Conservation (phyloP, 495 filamentous ascomycete genomes). For the Gamarada debralockiae region DNA sequence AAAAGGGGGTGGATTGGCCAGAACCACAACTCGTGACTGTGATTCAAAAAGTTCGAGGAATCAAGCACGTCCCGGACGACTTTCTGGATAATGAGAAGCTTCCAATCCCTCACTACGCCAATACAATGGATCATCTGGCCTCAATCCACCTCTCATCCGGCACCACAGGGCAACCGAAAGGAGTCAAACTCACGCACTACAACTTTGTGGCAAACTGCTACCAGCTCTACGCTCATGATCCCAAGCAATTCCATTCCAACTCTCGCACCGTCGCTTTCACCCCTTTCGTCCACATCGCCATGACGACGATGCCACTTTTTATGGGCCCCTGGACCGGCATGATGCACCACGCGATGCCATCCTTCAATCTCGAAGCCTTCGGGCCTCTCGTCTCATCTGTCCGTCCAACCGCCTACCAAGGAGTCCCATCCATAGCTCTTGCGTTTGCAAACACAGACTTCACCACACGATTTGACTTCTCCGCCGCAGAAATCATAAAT, state of each 20-base stretch:
- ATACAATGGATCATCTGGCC: conserved; percentile 52
- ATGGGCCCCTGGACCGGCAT: too few relatives aligned
- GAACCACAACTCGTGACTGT: too few relatives aligned
- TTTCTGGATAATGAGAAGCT: conserved; percentile 34
- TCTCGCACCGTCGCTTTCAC: conserved; percentile 32
- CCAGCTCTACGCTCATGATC: conserved; percentile 32
- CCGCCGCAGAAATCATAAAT: too few relatives aligned
- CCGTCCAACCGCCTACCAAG: too few relatives aligned
- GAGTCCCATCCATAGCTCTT: too few relatives aligned
- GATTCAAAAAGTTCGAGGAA: too few relatives aligned
- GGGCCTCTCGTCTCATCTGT: conserved; percentile 71
- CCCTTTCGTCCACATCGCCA: too few relatives aligned
- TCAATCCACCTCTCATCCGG: conserved; percentile 83
- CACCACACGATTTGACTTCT: too few relatives aligned
- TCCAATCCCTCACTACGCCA: conserved; percentile 32
- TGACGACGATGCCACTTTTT: conserved; percentile 31
- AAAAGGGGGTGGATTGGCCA: too few relatives aligned
- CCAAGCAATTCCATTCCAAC: conserved; percentile 24
- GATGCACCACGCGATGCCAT: conserved; percentile 71
- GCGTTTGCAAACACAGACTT: too few relatives aligned
- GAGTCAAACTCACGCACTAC: conserved; percentile 78
- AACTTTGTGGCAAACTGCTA: conserved; percentile 64
- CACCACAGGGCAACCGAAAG: conserved; percentile 91
- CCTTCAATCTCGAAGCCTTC: conserved; percentile 75
- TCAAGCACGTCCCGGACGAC: conserved; percentile 63